A percentile compares a stretch with the other conserved stretches of the same genome.
Evolutionary conservation across 495 filamentous ascomycete species (phyloP).

Genomic region (Evernia prunastri): DNA sequence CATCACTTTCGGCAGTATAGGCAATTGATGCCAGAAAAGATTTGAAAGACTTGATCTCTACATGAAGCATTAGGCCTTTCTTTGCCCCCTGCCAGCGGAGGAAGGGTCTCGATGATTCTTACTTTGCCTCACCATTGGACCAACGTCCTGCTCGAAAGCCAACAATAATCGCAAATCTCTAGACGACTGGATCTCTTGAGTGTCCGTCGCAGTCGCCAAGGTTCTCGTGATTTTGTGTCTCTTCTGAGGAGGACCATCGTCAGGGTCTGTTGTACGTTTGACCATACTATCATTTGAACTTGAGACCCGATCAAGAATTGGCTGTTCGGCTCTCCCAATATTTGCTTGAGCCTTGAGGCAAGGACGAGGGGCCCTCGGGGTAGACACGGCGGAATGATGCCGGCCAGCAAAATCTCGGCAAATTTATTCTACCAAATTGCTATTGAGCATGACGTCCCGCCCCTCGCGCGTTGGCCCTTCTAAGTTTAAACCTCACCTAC

Average conservation of each 20-base stretch:
- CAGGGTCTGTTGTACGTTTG: constrained; percentile 22
- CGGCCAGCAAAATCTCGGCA: neutral
- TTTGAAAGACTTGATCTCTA: constrained; percentile 72
- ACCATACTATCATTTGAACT: constrained; percentile 10
- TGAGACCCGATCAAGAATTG: neutral
- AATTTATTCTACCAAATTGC: too few species aligned
- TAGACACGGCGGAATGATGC: neutral
- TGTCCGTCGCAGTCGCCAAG: constrained; percentile 11
- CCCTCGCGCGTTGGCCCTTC: too few species aligned
- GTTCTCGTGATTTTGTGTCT: constrained; percentile 37
- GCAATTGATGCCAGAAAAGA: constrained; percentile 61
- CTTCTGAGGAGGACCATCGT: constrained; percentile 32
- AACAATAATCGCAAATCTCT: constrained; percentile 57
- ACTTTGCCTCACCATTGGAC: constrained; percentile 56
- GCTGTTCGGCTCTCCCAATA: neutral
- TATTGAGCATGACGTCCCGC: too few species aligned
- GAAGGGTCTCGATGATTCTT: constrained; percentile 7
- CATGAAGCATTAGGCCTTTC: neutral
- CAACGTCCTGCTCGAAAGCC: constrained; percentile 59
- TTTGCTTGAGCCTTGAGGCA: neutral
- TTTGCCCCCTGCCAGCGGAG: neutral
- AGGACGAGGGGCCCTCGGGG: too few species aligned
- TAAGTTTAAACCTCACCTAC: too few species aligned
- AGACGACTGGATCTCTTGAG: constrained; percentile 50
- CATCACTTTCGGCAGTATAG: constrained; percentile 42